Base-by-base conservation (phyloP, 805 yeast genomes). In the Candida tallmaniae region DNA sequence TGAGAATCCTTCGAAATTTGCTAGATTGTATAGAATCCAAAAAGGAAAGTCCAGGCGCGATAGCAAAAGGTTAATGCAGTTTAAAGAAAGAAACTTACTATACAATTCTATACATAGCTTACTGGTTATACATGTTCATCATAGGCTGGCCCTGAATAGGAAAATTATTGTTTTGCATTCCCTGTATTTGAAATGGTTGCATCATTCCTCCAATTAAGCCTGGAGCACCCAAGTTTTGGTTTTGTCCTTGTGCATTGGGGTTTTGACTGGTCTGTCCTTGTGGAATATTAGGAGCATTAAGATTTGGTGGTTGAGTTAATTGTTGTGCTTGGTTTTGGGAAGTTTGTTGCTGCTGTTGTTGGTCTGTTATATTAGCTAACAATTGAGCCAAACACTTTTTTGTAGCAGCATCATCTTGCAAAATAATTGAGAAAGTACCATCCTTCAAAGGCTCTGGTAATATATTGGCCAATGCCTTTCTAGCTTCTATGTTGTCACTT, bases 391-490 rank as follows among this genome's bases (percentile, higher is more conserved):
- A 66, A 52, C 96, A 86, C 46, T 88, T 74, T 51, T 84, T 87
- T 6, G 97, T 87, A 10, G 89, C 87, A 3, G 77, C 74, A 51
- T 90, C 98, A 48, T 90, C 97, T 48, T 81, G 78, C 36, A 90
- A 68, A 3, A 82, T 80, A 29, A 71, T 67, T 23, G 82, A 75
- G 56, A 93, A 89, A 0, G 97, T 85, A 13, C 85, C 90, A 55
- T 85, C 95, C 42, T 85, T 77, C 49, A 90, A 69, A 2, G 94
- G 85, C 47, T 83, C 90, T 2, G 98, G 97, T 32, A 93, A 63
- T 15, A 85, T 80, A 39, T 78, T 82, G 29, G 84, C 80, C 45
- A 90, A 68, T 0, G 96, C 88, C 44, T 83, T 83, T 45, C 96
- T 72, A 2, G 97, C 97, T 43, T 94, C 94, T 23, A 78, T 68